A percentile compares a stretch with the other conserved stretches of the same genome.
phyloP scores from a whole-genome alignment of 768 basidiomycete genomes.

The Kwoniella heveanensis region DNA sequence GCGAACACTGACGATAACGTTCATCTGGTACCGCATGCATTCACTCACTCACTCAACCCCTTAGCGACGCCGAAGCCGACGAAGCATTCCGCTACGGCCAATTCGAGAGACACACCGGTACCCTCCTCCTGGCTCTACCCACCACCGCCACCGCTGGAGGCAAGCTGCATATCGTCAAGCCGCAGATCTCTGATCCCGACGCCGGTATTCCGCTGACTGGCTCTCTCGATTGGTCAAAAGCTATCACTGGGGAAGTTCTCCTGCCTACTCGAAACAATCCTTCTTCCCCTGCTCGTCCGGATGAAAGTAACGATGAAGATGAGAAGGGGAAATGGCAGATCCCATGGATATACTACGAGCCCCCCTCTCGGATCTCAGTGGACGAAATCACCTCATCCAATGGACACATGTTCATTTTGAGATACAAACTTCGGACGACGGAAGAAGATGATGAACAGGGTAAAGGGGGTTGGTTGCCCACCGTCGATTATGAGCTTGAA shows the following conservation, averaged over 20 bases:
- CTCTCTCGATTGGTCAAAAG: not conserved
- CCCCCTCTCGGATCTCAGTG: not conserved
- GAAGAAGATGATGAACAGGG: not conserved
- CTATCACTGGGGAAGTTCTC: not conserved
- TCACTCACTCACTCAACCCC: no score
- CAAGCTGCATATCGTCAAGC: not conserved
- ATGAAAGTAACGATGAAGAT: not conserved
- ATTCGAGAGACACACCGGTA: not conserved
- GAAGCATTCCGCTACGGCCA: not conserved
- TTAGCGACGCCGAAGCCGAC: constrained; percentile 1
- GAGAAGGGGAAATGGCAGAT: not conserved
- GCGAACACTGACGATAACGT: no score
- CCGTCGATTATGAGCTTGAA: not conserved
- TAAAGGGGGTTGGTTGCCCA: not conserved
- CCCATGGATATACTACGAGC: not conserved
- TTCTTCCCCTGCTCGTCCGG: not conserved
- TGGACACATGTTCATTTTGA: not conserved
- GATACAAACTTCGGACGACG: not conserved
- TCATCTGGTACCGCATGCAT: no score
- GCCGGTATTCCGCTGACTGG: not conserved
- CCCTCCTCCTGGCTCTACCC: not conserved
- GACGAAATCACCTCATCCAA: not conserved
- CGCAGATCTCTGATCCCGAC: not conserved
- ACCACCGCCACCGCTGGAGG: not conserved
- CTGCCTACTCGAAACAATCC: not conserved